Evolutionary conservation across 352 stramenopile species (phyloP), one percentile per base, ranked within the genome.

Genomic region (Phytophthora sp.): DNA sequence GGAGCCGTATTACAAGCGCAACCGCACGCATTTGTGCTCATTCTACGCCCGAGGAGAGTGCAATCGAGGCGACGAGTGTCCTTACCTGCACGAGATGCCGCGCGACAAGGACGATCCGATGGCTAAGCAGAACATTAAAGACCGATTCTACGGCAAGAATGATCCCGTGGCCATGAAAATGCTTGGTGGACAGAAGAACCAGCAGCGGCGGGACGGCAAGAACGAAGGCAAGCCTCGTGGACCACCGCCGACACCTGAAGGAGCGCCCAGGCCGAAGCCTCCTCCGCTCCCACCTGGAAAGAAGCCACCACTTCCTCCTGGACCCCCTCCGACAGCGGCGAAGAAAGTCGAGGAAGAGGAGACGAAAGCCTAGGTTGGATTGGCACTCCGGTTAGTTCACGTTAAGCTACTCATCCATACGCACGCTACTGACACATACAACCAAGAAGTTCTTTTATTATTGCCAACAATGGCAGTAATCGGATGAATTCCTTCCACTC

Each of bases 1-100:
- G 11, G 87, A 95, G 66, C 91, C 91, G 20, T 97, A 97, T 71
- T 97, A 97, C 87, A 96, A 93, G 77, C 85, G 88, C 68, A 97
- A 97, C 55, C 80, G 90, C 26, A 83, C 91, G 62, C 90, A 97
- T 57, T 77, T 99, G 49, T 99, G 96, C 79, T 97, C 84, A 66
- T 99, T 99, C 80, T 99, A 91, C 79, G 93, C 94, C 30, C 86
- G 88, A 26, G 96, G 96, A 44, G 95, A 98, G 79, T 99, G 95
- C 70, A 97, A 93, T 65, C 89, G 91, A 47, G 91, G 94, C 24
- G 83, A 95, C 13, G 84, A 88, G 27, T 99, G 96, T 76, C 96
- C 96, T 1, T 99, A 98, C 66, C 60, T 97, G 69, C 91, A 99
- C 69, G 96, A 98, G 75, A 97, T 98, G 90, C 93, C 92, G 3